Evolutionary conservation across 768 basidiomycete species (phyloP).

Genomic region (Hericium coralloides): DNA sequence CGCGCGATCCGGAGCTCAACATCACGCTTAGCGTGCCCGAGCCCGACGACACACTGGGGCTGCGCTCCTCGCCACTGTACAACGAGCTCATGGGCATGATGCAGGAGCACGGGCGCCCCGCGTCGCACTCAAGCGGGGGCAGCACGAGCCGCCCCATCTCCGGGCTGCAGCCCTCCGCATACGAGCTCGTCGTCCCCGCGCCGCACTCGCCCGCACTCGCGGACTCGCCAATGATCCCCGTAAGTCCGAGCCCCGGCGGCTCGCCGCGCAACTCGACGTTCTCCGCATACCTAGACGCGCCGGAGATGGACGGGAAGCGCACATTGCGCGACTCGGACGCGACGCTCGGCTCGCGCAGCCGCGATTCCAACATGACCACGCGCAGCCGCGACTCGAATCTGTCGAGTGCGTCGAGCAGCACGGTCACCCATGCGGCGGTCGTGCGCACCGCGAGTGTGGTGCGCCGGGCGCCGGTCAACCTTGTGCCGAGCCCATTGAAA

Average conservation of each 20-base stretch:
- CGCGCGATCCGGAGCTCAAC: background rate
- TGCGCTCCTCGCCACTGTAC: constrained; percentile 11
- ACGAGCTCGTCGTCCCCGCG: background rate
- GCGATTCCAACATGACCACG: constrained; percentile 3
- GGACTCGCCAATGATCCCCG: background rate
- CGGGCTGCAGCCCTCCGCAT: background rate
- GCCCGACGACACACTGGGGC: background rate
- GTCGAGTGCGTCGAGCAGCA: constrained; percentile 7
- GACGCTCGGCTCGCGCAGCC: constrained; percentile 6
- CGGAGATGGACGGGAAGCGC: constrained; percentile 5
- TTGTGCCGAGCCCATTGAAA: constrained; percentile 1
- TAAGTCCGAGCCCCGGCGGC: background rate
- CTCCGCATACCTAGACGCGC: background rate
- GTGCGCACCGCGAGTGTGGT: constrained; percentile 14
- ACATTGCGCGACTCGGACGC: constrained; percentile 4
- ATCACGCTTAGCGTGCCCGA: background rate
- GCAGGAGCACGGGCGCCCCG: constrained; percentile 4
- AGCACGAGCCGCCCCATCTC: background rate
- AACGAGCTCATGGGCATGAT: constrained; percentile 16
- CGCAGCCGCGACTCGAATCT: background rate
- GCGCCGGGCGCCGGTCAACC: constrained; percentile 11
- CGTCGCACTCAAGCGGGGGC: background rate
- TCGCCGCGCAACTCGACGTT: background rate
- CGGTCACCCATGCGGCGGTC: constrained; percentile 13
- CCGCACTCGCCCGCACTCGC: background rate